Base-by-base conservation (phyloP, 768 basidiomycete genomes). In the Lactifluus piperatus region DNA sequence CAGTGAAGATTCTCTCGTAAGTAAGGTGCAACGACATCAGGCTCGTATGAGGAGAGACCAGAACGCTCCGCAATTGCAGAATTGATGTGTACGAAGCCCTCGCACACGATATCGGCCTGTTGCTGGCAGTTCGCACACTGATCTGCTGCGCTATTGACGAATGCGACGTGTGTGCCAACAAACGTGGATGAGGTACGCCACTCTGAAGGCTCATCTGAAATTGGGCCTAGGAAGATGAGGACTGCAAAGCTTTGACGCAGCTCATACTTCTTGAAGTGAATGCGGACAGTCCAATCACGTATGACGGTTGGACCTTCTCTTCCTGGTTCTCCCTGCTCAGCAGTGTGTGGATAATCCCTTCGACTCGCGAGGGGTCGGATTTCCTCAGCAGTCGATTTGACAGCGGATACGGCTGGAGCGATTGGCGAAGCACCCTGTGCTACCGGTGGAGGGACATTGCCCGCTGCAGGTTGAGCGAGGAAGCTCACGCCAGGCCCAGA, bases 71-170 rank as follows among this genome's bases (percentile, higher is more conserved):
- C 54, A 39, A 80, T 70, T 5, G 66, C 70, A 0, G 69, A 60
- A 45, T 75, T 74, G 27, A 80, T 67, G 60, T 75, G 76, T 4
- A 79, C 73, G 64, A 76, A 78, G 5, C 76, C 77, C 61, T 77
- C 76, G 18, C 67, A 64, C 30, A 72, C 62, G 22, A 73, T 44
- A 27, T 48, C 54, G 13, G n/a, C 54, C 32, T 74, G 67, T 0
- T 62, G 51, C 32, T 67, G 62, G 67, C 76, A 77, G 60, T 77
- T 78, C 22, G 68, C 72, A 60, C 78, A 78, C 6, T 66, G 65
- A 9, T 67, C 69, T 37, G 67, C 53, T 27, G 54, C 30, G 53
- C 65, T 66, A 54, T 71, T 74, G n/a, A 74, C 76, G 61, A 80
- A 80, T n/a, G 71, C 74, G 51, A 71, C 65, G 66, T 77, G 74